phyloP scores from a whole-genome alignment of 768 basidiomycete species.

The Chalciporus piperatus region DNA sequence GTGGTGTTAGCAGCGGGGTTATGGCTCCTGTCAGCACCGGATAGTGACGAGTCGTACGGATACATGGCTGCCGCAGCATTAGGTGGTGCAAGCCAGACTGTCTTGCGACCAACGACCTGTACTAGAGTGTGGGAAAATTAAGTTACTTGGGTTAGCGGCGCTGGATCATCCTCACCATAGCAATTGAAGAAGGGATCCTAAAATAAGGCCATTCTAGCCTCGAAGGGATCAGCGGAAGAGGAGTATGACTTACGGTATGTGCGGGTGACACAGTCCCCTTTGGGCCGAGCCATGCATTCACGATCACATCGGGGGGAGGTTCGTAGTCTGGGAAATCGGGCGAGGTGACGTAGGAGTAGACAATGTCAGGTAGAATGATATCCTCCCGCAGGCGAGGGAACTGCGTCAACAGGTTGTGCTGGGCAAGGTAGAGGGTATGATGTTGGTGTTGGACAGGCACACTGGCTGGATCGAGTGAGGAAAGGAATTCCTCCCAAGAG shows the following conservation, averaged over 20 bases:
- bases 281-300: constrained; percentile 86
- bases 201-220: constrained; percentile 7
- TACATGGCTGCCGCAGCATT: constrained; percentile 55
- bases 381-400: constrained; percentile 78
- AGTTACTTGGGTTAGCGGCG: not conserved
- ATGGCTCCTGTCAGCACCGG: constrained; percentile 18
- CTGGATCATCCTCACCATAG: constrained; percentile 56
- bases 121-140: constrained; percentile 41
- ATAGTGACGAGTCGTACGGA: constrained; percentile 36
- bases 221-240: constrained; percentile 4
- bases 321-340: constrained; percentile 49
- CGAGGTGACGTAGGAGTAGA: constrained; percentile 59
- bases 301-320: constrained; percentile 62
- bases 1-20: constrained; percentile 40
- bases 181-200: constrained; percentile 94
- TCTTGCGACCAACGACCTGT: constrained; percentile 87
- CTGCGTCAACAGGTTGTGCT: constrained; percentile 82
- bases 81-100: constrained; percentile 89
- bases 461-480: constrained; percentile 35
- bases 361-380: constrained; percentile 84
- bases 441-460: constrained; percentile 9
- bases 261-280: constrained; percentile 80
- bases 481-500: constrained; percentile 73
- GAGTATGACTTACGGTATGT: constrained; percentile 64
- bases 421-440: constrained; percentile 76